phyloP scores from a whole-genome alignment of 1,284 basidiomycete genomes.

The Pascua sp. region DNA sequence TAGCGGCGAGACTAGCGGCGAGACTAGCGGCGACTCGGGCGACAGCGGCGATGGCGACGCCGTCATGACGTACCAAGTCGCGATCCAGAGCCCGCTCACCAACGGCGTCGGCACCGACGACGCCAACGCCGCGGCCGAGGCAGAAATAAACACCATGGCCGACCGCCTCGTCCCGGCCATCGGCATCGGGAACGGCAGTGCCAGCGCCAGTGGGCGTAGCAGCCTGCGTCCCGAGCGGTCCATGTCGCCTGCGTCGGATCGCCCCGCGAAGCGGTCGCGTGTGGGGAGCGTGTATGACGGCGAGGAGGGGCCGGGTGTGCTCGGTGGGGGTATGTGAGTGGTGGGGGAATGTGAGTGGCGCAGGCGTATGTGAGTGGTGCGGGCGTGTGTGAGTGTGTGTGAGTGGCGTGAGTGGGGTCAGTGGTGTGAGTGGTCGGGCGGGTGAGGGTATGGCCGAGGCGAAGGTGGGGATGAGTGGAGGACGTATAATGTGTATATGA shows the following conservation, averaged over 20 bases:
- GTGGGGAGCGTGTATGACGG: constrained; percentile 4
- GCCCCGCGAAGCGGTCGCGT: constrained; percentile 11
- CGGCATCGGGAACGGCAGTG: constrained; percentile 1
- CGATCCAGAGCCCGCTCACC: not conserved
- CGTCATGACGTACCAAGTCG: not conserved
- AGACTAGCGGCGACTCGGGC: not conserved
- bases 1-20: not conserved
- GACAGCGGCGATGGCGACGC: too few relatives aligned
- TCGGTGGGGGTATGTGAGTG: too few relatives aligned
- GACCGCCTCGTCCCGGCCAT: not conserved
- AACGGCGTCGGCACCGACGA: not conserved
- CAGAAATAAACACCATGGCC: not conserved
- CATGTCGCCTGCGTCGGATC: constrained; percentile 3
- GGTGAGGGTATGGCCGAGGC: too few relatives aligned
- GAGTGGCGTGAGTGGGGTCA: not conserved
- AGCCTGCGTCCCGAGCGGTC: not conserved
- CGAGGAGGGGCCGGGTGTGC: too few relatives aligned
- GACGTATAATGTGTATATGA: too few relatives aligned
- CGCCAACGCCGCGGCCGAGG: not conserved
- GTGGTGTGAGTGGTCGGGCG: too few relatives aligned
- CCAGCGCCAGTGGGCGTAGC: not conserved
- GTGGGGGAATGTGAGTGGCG: too few relatives aligned
- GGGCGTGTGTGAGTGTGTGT: too few relatives aligned
- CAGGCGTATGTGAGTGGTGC: too few relatives aligned
- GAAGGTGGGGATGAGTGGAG: too few relatives aligned